Conservation (phyloP, 371 early-diverging fungal species). For the Nematocida ausubeli region DNA sequence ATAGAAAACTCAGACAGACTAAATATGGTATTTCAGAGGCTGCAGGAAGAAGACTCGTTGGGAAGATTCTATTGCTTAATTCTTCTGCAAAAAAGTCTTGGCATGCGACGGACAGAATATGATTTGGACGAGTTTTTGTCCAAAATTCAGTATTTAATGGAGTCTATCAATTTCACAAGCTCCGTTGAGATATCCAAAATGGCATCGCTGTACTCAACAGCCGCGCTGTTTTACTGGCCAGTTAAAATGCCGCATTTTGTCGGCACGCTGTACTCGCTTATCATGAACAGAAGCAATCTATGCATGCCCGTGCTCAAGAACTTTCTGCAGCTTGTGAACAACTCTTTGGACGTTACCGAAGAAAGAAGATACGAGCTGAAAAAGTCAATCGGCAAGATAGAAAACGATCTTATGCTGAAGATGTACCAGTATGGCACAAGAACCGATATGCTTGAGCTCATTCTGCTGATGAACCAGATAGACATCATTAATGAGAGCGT, state of each 20-base stretch:
- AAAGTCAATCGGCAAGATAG: conserved; percentile 49
- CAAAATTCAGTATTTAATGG: conserved; percentile 18
- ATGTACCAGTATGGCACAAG: neutral
- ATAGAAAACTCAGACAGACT: conserved; percentile 7
- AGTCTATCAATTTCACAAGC: neutral
- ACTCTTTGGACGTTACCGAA: conserved; percentile 64
- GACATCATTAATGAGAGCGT: conserved; percentile 7
- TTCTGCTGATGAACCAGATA: conserved; percentile 16
- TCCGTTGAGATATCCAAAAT: conserved; percentile 9
- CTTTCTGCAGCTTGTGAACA: conserved; percentile 60
- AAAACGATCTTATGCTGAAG: conserved; percentile 42
- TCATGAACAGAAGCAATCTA: conserved; percentile 20
- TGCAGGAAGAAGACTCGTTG: conserved; percentile 30
- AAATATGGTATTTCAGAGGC: conserved; percentile 9
- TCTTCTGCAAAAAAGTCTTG: conserved; percentile 39
- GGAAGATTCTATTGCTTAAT: conserved; percentile 48
- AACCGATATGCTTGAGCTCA: neutral
- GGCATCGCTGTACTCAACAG: conserved; percentile 52
- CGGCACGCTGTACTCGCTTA: conserved; percentile 46
- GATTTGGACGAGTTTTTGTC: conserved; percentile 27
- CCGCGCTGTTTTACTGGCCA: conserved; percentile 67
- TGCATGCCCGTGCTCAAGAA: conserved; percentile 60
- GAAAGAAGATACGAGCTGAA: conserved; percentile 67
- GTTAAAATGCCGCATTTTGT: conserved; percentile 59
- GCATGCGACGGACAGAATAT: neutral